Base-by-base conservation (phyloP, 768 basidiomycete species). In the Suillus sp. region DNA sequence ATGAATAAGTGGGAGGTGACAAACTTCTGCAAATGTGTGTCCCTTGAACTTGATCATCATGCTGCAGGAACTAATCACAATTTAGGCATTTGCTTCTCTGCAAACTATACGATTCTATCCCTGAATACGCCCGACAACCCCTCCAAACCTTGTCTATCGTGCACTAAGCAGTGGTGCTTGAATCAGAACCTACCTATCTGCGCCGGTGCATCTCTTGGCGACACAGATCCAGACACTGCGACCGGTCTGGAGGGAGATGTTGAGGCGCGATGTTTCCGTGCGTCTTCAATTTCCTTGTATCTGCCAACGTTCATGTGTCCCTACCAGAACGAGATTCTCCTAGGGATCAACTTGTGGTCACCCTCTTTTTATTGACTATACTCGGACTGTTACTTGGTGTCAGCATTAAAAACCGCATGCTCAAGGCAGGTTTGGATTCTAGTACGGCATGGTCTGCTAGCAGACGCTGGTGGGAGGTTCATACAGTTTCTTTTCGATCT, bases 181-280 rank as follows among this genome's bases (percentile, higher is more conserved):
- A 92, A 96, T 72, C 95, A 93, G 76, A 93, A 95, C 71, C 81
- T 97, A 42, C 79, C 83, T 18, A 96, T 94, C 50, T 96, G 93
- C 73, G 83, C 84, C 11, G 90, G 90, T 32, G 93, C 93, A 54
- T 83, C 85, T 57, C 78, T 96, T 59, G 95, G 95, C 30, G 92
- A 95, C 70, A 88, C 91, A 27, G 86, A 97, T 75, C 92, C 92
- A 32, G 95, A 97, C 75, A 95, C 92, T 20, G 93, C 91, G 14
- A 96, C 94, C 6, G 95, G 95, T 38, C 95, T 92, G 73, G 95
- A 96, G 75, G 95, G 95, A 48, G 94, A 96, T 75, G 93, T 97
- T 27, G 94, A 96, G 79, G 94, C 95, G 62, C 82, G 95, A 74
- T 97, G 95, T 82, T 96, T 96, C 79, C 93, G 95, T 96, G 77